These are phyloP conservation scores for Epichloe brachyelytri DNA, from an alignment of 2,329 filamentous ascomycete genomes.

Conservation along the genomic window DNA sequence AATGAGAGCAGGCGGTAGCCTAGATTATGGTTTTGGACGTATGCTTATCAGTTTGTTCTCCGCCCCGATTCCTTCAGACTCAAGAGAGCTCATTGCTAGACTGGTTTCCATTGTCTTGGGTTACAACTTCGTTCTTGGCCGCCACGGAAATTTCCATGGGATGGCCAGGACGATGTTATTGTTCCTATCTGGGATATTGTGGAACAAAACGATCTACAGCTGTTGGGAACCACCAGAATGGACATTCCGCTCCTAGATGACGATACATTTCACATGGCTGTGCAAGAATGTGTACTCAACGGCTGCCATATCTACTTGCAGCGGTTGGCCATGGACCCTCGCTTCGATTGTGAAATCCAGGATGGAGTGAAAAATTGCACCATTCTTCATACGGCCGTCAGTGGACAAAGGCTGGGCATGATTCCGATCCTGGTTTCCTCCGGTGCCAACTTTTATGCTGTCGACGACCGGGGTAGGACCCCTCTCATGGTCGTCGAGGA, in stretches of 20 bases:
- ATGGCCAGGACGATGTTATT: not conserved
- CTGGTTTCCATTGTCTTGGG: slow-evolving; percentile 1
- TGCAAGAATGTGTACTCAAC: slow-evolving; percentile 8
- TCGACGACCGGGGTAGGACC: slow-evolving; percentile 18
- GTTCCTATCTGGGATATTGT: no score
- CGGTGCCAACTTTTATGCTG: slow-evolving; percentile 16
- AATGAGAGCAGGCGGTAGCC: not conserved
- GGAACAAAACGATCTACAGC: slow-evolving; percentile 4
- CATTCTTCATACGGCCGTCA: slow-evolving; percentile 20
- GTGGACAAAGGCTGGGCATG: slow-evolving; percentile 13
- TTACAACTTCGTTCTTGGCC: not conserved
- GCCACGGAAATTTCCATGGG: not conserved
- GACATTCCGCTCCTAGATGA: slow-evolving; percentile 9
- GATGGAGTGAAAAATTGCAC: slow-evolving; percentile 10
- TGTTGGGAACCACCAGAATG: not conserved
- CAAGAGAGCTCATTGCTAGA: not conserved
- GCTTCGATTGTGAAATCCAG: slow-evolving; percentile 17
- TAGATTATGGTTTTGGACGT: not conserved
- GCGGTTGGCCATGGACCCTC: slow-evolving; percentile 16
- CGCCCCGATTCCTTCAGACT: not conserved
- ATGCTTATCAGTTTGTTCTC: not conserved
- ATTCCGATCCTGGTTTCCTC: slow-evolving; percentile 16
- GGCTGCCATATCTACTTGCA: slow-evolving; percentile 15
- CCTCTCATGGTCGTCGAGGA: slow-evolving; percentile 23
- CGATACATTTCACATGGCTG: slow-evolving; percentile 6